Evolutionary conservation across 805 yeast genomes (phyloP).

Genomic region (Starmera dryadoides): DNA sequence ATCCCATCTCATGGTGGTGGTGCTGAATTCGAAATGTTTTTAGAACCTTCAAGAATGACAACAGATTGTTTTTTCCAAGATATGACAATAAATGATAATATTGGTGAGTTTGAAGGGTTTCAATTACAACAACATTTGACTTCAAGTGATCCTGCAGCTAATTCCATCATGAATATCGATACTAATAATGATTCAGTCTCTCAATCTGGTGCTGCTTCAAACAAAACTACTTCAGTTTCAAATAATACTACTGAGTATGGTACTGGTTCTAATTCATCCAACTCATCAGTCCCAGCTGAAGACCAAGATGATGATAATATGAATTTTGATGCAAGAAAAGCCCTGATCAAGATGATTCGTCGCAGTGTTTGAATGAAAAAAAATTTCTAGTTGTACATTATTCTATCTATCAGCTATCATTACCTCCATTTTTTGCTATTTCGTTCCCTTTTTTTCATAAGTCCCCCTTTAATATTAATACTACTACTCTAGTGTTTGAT

Average conservation of each 20-base stretch:
- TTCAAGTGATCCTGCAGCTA: not conserved
- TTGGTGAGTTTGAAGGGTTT: not conserved
- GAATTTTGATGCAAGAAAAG: conserved; percentile 22
- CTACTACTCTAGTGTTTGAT: no score
- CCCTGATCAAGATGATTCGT: conserved; percentile 20
- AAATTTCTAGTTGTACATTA: no score
- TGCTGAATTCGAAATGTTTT: conserved; percentile 7
- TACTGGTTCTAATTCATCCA: not conserved
- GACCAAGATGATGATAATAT: conserved; percentile 9
- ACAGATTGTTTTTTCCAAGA: conserved; percentile 14
- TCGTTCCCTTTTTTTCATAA: no score
- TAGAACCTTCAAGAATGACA: conserved; percentile 16
- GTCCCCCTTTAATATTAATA: no score
- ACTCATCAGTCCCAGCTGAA: not conserved
- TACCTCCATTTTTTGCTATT: no score
- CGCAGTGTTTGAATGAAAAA: conserved; percentile 16
- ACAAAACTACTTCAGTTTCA: no score
- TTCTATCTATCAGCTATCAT: no score
- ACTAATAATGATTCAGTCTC: conserved; percentile 5
- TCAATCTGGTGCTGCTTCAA: conserved; percentile 1
- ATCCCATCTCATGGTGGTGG: not conserved
- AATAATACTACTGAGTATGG: not conserved
- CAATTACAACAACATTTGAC: no score
- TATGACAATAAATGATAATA: conserved; percentile 1
- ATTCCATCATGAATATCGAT: not conserved